A percentile compares a stretch with the other conserved stretches of the same genome.
These are phyloP conservation scores for Mimosa bimucronata DNA, from an alignment of 306 rosid genomes.

Conservation along the genomic window DNA sequence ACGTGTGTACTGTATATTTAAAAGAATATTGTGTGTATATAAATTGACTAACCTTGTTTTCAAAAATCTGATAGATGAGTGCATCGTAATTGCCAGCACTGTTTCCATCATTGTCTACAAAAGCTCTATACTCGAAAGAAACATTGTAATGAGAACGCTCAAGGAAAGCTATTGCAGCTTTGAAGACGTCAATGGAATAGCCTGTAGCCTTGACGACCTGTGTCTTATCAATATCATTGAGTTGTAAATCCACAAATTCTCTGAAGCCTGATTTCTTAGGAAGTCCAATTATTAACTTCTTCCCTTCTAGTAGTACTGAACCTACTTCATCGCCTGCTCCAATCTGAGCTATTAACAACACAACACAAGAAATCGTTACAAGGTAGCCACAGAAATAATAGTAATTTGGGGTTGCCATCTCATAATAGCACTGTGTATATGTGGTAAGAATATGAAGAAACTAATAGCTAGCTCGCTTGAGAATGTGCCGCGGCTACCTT, in stretches of 20 bases:
- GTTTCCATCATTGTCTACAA: neutral
- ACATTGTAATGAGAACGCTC: neutral
- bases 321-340: neutral
- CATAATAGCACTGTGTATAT: neutral
- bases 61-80: neutral
- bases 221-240: neutral
- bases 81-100: constrained; percentile 9
- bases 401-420: neutral
- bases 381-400: neutral
- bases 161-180: neutral
- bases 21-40: no score
- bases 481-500: neutral
- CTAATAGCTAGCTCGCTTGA: neutral
- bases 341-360: neutral
- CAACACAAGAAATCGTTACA: neutral
- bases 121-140: constrained; percentile 15
- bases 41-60: neutral
- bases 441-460: neutral
- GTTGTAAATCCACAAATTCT: constrained; percentile 13
- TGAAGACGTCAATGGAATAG: constrained; percentile 24
- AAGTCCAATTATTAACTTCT: constrained; percentile 23
- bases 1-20: no score
- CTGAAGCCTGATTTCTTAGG: constrained; percentile 8
- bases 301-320: constrained; percentile 8
- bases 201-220: neutral